phyloP scores from a whole-genome alignment of 1,284 basidiomycete species.

The Hymenochaete sp. region DNA sequence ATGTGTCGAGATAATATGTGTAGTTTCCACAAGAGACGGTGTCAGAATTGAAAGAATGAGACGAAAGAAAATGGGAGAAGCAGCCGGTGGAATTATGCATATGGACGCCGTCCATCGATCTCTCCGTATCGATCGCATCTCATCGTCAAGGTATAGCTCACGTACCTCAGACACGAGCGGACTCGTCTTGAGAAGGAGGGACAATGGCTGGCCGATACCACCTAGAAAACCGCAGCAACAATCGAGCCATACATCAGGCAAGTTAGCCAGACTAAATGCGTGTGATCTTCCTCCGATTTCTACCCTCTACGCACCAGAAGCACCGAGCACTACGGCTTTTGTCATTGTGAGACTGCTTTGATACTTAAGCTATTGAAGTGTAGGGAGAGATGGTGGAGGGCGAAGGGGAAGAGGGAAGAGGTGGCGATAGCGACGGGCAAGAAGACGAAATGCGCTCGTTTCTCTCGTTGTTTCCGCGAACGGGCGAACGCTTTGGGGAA shows the following conservation, averaged over 20 bases:
- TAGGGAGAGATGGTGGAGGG: too few relatives aligned
- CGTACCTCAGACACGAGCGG: constrained; percentile 68
- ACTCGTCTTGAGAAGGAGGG: constrained; percentile 84
- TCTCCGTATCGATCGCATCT: background rate
- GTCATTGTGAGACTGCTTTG: constrained; percentile 71
- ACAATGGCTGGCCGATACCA: constrained; percentile 89
- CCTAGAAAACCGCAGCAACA: constrained; percentile 33
- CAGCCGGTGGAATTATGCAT: too few relatives aligned
- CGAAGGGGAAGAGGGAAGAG: too few relatives aligned
- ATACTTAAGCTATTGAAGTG: too few relatives aligned
- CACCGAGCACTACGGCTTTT: constrained; percentile 90
- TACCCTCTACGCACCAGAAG: constrained; percentile 53
- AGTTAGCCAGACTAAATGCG: background rate
- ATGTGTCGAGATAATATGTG: background rate
- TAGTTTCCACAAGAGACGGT: background rate
- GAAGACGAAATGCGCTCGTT: too few relatives aligned
- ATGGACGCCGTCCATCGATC: background rate
- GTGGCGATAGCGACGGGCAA: too few relatives aligned
- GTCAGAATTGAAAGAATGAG: too few relatives aligned
- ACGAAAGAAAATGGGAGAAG: too few relatives aligned
- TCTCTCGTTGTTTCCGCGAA: too few relatives aligned
- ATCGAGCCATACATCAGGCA: constrained; percentile 1
- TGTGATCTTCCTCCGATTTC: background rate
- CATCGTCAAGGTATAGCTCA: background rate
- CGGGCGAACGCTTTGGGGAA: too few relatives aligned